Base-by-base conservation (phyloP, 2,329 filamentous ascomycete genomes). In the Exophiala mesophila region DNA sequence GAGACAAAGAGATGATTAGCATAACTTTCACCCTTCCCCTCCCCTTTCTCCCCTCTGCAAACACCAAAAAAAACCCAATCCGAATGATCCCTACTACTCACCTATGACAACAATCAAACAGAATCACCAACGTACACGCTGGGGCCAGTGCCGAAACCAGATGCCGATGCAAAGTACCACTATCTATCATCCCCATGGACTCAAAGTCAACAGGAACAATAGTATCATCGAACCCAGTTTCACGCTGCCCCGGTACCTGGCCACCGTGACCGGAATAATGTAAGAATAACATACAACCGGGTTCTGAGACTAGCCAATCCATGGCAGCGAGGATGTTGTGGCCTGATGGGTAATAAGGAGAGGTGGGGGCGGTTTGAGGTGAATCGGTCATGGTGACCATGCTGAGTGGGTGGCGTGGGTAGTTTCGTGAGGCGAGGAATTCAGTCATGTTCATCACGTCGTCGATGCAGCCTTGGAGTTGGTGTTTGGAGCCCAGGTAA, bases 91-190 rank as follows among this genome's bases (percentile, higher is more conserved):
- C 23, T 7, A 6, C 12, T 26, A 26, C 13, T 73, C 60, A 6
- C 63, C 68, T 41, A 57, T 80, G 77, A 54, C 77, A 81, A 59
- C 77, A 80, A 56, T 81, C 77, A 53, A 81, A 72, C 19, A 80
- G 60, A 13, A 53, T 43, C 21, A 53, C 51, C 31, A 55, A 31
- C 5, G 42, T 43, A 20, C 47, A 39, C 28, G 38, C 39, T 8
- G 50, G 77, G 68, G 55, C 75, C 76, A 10, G 78, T 63, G 33
- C 34, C 23, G 39, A 45, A 9, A 55, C 48, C 28, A 55, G 41
- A 30, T 41, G 38, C 9, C 29, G 38, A 45, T 57, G 49, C 39
- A 60, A 42, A 7, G 66, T 63, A 10, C 69, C 70, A 53, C 70
- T 74, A 21, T 67, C 66, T 21, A 80, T 70, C 54, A 79, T 76